A percentile compares a stretch with the other conserved stretches of the same genome.
Evolutionary conservation across 257 asterid species (phyloP).

Genomic region (Plectranthus barbatus): DNA sequence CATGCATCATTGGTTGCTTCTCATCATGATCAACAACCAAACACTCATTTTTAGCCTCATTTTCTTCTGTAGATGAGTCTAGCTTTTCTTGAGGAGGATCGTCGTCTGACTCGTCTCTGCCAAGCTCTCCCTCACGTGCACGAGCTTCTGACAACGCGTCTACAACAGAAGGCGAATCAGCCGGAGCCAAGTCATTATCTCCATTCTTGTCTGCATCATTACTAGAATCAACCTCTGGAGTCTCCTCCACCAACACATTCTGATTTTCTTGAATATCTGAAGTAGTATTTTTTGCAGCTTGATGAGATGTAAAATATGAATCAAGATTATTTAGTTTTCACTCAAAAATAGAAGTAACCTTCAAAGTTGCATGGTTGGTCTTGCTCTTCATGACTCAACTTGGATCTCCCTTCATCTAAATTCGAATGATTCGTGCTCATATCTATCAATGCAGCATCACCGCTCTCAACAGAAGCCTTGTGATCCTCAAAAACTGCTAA

Average conservation of each 20-base stretch:
- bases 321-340: neutral
- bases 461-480: conserved; percentile 10
- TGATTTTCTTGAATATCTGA: conserved; percentile 22
- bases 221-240: neutral
- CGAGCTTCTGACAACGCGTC: neutral
- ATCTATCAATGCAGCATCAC: conserved; percentile 7
- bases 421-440: conserved; percentile 10
- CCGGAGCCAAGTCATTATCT: neutral
- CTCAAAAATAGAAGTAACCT: conserved; percentile 31
- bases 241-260: neutral
- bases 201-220: neutral
- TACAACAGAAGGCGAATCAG: neutral
- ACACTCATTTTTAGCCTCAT: conserved; percentile 2
- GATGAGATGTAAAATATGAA: conserved; percentile 9
- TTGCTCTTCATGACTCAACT: conserved; percentile 8
- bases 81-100: conserved; percentile 12
- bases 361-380: conserved; percentile 19
- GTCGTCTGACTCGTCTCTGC: neutral
- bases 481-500: conserved; percentile 19
- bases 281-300: conserved; percentile 5
- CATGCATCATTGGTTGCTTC: neutral
- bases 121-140: conserved; percentile 5
- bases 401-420: conserved; percentile 8
- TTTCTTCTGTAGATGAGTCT: neutral
- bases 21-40: conserved; percentile 13